Evolutionary conservation across 1,139 yeast genomes (phyloP), one percentile per base, ranked within the genome.

Genomic region (Kurtzmaniella quercitrusa): DNA sequence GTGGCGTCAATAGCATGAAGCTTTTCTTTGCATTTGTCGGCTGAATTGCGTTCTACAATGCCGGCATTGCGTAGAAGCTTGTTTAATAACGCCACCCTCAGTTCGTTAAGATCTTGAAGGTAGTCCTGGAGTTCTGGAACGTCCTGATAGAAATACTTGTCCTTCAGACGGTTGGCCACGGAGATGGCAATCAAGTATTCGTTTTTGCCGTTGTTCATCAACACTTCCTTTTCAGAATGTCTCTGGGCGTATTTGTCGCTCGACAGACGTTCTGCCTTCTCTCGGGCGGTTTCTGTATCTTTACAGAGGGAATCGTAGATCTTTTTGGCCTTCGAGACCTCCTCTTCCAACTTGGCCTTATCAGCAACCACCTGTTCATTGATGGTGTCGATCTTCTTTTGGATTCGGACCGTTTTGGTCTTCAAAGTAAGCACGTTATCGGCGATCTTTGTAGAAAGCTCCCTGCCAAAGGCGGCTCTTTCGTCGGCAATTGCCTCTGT

Each of bases 71-170:
- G 76, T 74, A 89, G 75, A 29, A 90, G 69, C 46, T 77, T 76
- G 63, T 94, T 94, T 50, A 89, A 58, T 49, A 85, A 76, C 16
- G 79, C 73, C 2, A 88, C 91, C 49, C 93, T 79, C 34, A 82
- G 75, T 61, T 93, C 96, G 60, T 87, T 88, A 52, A 91, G 67
- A 55, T 85, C 89, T 65, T 94, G 98, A 54, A 83, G 69, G 41
- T 90, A 79, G 63, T 94, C 98, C 51, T 93, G 71, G 34, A 89
- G 65, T 63, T 91, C 97, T 0, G 99, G 99, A 17, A 90, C 68
- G 62, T 94, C 98, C 64, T 93, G 98, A 58, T 86, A 91, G 62
- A 75, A 91, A 65, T 84, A 90, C 63, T 93, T 93, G 63, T 91
- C 97, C 65, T 93, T 94, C 49, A 91, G 69, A 50, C 98, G 75